Conservation (phyloP, 1,139 yeast genomes). For the Chernovozyma sophiae-reginae region DNA sequence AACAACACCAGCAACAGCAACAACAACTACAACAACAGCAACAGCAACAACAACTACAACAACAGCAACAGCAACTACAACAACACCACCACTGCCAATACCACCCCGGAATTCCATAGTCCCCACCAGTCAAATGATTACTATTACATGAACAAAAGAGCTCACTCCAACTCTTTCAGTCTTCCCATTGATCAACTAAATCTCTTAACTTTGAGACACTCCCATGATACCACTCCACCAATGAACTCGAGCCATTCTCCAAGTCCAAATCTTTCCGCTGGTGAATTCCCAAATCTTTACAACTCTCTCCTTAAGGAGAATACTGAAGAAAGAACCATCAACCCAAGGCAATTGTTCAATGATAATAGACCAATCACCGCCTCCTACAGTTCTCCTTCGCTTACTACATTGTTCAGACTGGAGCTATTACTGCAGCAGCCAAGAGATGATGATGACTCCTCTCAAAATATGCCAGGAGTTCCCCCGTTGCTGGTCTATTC, state of each 20-base stretch:
- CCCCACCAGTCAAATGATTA: conserved; percentile 4
- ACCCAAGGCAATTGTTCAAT: conserved; percentile 29
- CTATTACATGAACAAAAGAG: conserved; percentile 11
- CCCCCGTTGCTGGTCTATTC: neutral
- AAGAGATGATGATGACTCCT: neutral
- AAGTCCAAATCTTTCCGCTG: neutral
- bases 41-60: conserved; percentile 4
- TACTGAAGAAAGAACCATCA: conserved; percentile 27
- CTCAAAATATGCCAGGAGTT: too few species aligned
- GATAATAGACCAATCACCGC: conserved; percentile 11
- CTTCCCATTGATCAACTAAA: conserved; percentile 31
- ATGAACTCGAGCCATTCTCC: neutral
- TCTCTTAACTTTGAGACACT: conserved; percentile 19
- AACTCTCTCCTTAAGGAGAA: conserved; percentile 1
- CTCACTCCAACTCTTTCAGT: conserved; percentile 9
- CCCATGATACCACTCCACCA: neutral
- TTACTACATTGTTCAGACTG: conserved; percentile 11
- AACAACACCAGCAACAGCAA: conserved; percentile 5
- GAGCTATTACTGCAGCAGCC: conserved; percentile 1
- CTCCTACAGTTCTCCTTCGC: conserved; percentile 13
- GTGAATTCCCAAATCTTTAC: conserved; percentile 1
- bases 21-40: conserved; percentile 1
- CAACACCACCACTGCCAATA: conserved; percentile 4
- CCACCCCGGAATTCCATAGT: conserved; percentile 7
- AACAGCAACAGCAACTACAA: neutral